phyloP scores from a whole-genome alignment of 805 yeast genomes.

The Metschnikowia baotianmanensis region DNA sequence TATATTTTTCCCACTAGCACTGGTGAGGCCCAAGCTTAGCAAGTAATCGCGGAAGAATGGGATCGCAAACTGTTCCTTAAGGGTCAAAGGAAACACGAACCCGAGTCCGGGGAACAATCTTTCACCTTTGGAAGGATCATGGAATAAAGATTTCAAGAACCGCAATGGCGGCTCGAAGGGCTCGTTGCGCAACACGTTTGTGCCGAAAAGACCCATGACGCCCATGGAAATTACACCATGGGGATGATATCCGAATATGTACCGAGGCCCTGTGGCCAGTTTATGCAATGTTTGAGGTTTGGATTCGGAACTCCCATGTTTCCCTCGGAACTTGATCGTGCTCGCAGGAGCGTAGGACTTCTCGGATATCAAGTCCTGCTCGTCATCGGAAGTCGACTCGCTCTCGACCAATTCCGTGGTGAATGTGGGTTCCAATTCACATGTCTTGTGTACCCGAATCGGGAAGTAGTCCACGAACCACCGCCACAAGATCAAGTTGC shows the following conservation, averaged over 20 bases:
- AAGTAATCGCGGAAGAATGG: constrained; percentile 89
- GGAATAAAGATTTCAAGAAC: constrained; percentile 36
- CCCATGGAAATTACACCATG: constrained; percentile 96
- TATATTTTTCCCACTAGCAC: constrained; percentile 77
- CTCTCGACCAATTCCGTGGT: constrained; percentile 32
- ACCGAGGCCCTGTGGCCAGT: constrained; percentile 61
- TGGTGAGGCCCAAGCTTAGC: constrained; percentile 74
- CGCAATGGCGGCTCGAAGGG: constrained; percentile 38
- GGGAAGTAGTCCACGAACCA: constrained; percentile 82
- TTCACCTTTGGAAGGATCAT: constrained; percentile 70
- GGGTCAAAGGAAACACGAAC: constrained; percentile 69
- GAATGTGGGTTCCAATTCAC: constrained; percentile 72
- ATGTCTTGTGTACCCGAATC: constrained; percentile 62
- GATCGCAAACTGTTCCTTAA: constrained; percentile 75
- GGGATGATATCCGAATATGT: constrained; percentile 92
- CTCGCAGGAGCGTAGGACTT: constrained; percentile 36
- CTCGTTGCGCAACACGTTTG: constrained; percentile 46
- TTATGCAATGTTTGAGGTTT: constrained; percentile 20
- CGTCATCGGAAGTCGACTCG: constrained; percentile 30
- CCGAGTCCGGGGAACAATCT: constrained; percentile 78
- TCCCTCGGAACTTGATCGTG: constrained; percentile 1
- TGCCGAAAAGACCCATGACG: constrained; percentile 77
- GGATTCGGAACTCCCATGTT: background rate
- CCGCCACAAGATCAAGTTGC: constrained; percentile 60
- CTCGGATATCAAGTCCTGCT: constrained; percentile 42